Conservation (phyloP, 176 grass and related monocot species). For the Lolium rigidum region DNA sequence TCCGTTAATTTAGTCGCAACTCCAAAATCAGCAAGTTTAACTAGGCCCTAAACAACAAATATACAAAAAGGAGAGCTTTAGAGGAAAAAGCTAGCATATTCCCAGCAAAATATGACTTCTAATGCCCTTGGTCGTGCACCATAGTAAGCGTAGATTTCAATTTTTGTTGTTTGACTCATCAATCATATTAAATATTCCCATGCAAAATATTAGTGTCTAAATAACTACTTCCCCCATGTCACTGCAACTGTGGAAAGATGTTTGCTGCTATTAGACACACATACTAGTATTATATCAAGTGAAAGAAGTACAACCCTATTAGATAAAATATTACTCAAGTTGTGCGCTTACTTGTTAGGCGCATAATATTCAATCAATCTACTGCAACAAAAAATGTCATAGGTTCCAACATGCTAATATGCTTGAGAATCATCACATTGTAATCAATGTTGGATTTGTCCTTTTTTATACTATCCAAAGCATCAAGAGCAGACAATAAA, state of each 20-base stretch:
- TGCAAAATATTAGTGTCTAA: conserved; percentile 26
- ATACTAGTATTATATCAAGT: conserved; percentile 1
- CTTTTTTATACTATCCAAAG: conserved; percentile 14
- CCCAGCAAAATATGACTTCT: conserved; percentile 5
- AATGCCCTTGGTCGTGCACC: background rate
- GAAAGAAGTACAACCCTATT: background rate
- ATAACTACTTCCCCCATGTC: conserved; percentile 13
- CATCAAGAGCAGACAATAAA: background rate
- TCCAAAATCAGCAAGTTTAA: conserved; percentile 99
- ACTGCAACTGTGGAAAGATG: background rate
- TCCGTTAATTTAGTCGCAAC: conserved; percentile 98
- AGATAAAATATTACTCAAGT: conserved; percentile 10
- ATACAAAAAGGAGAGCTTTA: conserved; percentile 26
- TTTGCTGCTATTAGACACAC: background rate
- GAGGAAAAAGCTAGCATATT: background rate
- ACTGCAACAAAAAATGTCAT: conserved; percentile 6
- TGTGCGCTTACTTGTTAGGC: background rate
- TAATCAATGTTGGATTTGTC: background rate
- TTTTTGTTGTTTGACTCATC: background rate
- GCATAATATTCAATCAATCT: background rate
- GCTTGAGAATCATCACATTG: background rate
- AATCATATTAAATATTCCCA: conserved; percentile 10
- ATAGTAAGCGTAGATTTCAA: conserved; percentile 23
- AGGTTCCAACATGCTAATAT: conserved; percentile 5
- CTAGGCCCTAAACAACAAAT: conserved; percentile 77